A percentile compares a stretch with the other conserved stretches of the same genome.
Evolutionary conservation across 2,329 filamentous ascomycete genomes (phyloP).

Genomic region (Cadophora malorum): DNA sequence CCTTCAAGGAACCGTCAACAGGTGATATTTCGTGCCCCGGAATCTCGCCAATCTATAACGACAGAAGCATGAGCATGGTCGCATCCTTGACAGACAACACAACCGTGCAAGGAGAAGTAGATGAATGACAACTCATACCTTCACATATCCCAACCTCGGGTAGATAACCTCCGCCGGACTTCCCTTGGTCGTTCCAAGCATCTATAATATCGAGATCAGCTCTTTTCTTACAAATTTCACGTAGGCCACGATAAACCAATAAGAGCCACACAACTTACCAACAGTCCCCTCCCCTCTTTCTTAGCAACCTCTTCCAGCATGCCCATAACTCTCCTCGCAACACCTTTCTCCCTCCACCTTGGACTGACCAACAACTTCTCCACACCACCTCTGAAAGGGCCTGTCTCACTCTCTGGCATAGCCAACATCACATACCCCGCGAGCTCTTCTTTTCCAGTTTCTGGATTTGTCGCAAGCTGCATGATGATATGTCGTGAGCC

Average conservation of each 20-base stretch:
- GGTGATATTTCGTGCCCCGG: slow-evolving; percentile 60
- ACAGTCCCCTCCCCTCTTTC: slow-evolving; percentile 54
- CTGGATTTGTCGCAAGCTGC: slow-evolving; percentile 49
- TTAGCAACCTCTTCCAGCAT: slow-evolving; percentile 62
- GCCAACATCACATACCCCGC: slow-evolving; percentile 63
- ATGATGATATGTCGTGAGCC: slow-evolving; percentile 60
- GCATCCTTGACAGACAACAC: background rate
- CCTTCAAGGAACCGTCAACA: slow-evolving; percentile 53
- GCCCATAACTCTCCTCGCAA: slow-evolving; percentile 57
- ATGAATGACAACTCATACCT: slow-evolving; percentile 44
- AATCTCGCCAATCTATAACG: slow-evolving; percentile 52
- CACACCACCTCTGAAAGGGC: slow-evolving; percentile 59
- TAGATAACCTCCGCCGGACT: slow-evolving; percentile 61
- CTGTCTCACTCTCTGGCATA: slow-evolving; percentile 61
- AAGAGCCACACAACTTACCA: slow-evolving; percentile 52
- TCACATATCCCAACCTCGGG: slow-evolving; percentile 60
- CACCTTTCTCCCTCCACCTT: slow-evolving; percentile 56
- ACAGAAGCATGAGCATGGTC: background rate
- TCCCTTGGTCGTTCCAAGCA: slow-evolving; percentile 59
- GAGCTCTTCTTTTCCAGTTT: slow-evolving; percentile 53
- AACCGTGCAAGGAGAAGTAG: too few species aligned
- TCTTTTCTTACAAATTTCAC: too few species aligned
- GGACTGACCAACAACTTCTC: slow-evolving; percentile 65
- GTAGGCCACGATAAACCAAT: too few species aligned
- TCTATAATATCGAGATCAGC: slow-evolving; percentile 44